These are phyloP conservation scores for Coniochaeta hoffmannii DNA, from an alignment of 2,329 filamentous ascomycete species.

Conservation along the genomic window DNA sequence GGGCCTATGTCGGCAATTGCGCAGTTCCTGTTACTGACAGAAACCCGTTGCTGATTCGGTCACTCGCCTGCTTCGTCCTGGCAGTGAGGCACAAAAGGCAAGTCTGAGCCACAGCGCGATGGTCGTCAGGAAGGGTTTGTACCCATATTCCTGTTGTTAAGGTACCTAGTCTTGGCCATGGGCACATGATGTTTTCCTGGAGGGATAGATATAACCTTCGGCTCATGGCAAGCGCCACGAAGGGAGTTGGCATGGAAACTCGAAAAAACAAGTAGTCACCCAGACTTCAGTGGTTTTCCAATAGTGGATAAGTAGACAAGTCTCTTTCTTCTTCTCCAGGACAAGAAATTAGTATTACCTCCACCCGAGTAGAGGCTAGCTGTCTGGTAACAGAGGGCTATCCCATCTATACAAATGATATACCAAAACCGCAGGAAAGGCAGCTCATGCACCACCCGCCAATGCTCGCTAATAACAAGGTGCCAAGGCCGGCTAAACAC, in stretches of 20 bases:
- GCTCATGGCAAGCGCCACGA: not conserved
- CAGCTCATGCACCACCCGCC: not conserved
- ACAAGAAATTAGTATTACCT: not conserved
- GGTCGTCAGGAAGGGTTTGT: not conserved
- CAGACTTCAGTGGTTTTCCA: too few relatives aligned
- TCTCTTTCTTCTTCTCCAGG: too few relatives aligned
- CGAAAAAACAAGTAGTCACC: too few relatives aligned
- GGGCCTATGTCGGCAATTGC: slow-evolving; percentile 21
- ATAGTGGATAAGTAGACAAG: too few relatives aligned
- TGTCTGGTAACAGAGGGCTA: not conserved
- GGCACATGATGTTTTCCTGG: too few relatives aligned
- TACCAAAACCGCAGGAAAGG: not conserved
- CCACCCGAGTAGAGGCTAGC: not conserved
- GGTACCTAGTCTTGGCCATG: not conserved
- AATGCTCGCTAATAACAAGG: slow-evolving; percentile 2
- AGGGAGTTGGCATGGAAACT: too few relatives aligned
- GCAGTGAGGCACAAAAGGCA: slow-evolving; percentile 29
- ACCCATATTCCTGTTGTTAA: not conserved
- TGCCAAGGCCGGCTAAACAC: too few relatives aligned
- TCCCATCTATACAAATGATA: not conserved
- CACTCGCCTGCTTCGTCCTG: slow-evolving; percentile 16
- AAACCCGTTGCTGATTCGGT: slow-evolving; percentile 34
- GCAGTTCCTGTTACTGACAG: slow-evolving; percentile 38
- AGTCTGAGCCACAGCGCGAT: slow-evolving; percentile 24
- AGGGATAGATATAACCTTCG: not conserved